Evolutionary conservation across 768 basidiomycete species (phyloP).

Genomic region (Russula sp.): DNA sequence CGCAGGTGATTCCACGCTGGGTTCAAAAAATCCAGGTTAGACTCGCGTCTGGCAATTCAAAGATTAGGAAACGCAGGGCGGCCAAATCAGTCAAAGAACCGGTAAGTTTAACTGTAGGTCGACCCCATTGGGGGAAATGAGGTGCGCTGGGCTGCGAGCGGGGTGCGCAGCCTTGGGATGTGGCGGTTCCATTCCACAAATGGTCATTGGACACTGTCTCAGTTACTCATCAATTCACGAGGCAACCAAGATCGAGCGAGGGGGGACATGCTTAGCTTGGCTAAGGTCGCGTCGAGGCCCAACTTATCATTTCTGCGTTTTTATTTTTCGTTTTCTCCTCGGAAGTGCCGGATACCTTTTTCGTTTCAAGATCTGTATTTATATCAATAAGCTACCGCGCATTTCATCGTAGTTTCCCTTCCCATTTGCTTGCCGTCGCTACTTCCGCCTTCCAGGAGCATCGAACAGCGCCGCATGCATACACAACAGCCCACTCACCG

Average conservation of each 20-base stretch:
- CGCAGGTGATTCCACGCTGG: neutral
- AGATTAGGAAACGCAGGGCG: neutral
- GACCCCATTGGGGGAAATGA: neutral
- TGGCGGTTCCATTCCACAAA: neutral
- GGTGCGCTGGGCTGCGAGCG: neutral
- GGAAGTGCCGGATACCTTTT: conserved; percentile 14
- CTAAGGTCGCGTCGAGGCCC: conserved; percentile 12
- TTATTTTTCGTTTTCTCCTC: conserved; percentile 12
- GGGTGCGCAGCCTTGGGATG: neutral
- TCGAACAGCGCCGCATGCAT: conserved; percentile 8
- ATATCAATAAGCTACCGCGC: conserved; percentile 10
- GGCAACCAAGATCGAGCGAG: conserved; percentile 18
- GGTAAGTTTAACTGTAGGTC: neutral
- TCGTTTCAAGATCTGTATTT: conserved; percentile 17
- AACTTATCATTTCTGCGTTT: conserved; percentile 12
- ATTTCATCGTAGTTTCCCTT: neutral
- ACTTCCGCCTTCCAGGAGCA: neutral
- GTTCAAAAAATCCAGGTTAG: neutral
- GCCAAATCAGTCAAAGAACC: neutral
- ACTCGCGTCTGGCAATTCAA: neutral
- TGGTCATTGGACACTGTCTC: conserved; percentile 9
- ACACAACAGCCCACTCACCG: conserved; percentile 6
- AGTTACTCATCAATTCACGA: conserved; percentile 20
- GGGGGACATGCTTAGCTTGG: neutral
- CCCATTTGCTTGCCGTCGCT: neutral